These are phyloP conservation scores for Carex littledalei DNA, from an alignment of 176 grass and related monocot species.

Conservation along the genomic window DNA sequence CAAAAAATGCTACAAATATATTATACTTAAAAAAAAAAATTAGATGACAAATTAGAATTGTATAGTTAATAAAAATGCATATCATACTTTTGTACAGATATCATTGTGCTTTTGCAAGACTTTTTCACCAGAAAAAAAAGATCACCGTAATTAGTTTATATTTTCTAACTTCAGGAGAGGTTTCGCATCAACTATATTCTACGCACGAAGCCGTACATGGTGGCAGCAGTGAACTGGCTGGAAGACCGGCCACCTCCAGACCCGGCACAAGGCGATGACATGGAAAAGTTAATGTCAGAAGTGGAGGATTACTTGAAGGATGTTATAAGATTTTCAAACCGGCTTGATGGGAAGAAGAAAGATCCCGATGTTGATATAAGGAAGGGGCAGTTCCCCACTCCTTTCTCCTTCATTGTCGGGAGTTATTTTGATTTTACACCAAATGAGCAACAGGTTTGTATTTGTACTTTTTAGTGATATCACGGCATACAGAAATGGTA, in stretches of 20 bases:
- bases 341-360: slow-evolving; percentile 75
- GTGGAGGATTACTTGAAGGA: slow-evolving; percentile 86
- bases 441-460: slow-evolving; percentile 66
- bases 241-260: slow-evolving; percentile 85
- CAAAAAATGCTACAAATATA: not conserved
- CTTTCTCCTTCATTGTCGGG: slow-evolving; percentile 95
- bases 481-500: not conserved
- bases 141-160: not conserved
- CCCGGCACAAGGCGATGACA: slow-evolving; percentile 44
- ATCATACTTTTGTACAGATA: not conserved
- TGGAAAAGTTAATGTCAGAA: slow-evolving; percentile 66
- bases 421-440: slow-evolving; percentile 88
- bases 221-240: slow-evolving; percentile 89
- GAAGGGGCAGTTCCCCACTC: slow-evolving; percentile 76
- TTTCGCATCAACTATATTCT: slow-evolving; percentile 68
- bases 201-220: slow-evolving; percentile 81
- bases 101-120: not conserved
- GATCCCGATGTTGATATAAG: slow-evolving; percentile 74
- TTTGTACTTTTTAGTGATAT: not conserved
- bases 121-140: not conserved
- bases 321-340: slow-evolving; percentile 91
- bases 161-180: slow-evolving; percentile 40
- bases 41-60: not conserved
- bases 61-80: not conserved
- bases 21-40: not conserved